Conservation (phyloP, 2,329 filamentous ascomycete species). For the Catunica adiposa region DNA sequence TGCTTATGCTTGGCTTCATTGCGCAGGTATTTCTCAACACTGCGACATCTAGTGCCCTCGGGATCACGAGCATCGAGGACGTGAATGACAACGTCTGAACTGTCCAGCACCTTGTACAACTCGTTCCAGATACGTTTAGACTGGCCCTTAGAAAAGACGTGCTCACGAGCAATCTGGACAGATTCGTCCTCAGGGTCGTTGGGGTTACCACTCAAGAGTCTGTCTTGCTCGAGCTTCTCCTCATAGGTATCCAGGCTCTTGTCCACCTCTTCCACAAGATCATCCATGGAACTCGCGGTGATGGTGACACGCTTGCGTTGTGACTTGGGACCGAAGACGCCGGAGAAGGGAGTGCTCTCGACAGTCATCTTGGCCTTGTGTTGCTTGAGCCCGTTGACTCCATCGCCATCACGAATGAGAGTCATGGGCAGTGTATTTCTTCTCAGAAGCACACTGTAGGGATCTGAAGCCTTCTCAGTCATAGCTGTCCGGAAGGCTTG, state of each 20-base stretch:
- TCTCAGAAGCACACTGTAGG: constrained; percentile 88
- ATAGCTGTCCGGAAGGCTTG: constrained; percentile 80
- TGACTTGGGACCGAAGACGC: constrained; percentile 85
- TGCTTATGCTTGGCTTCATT: constrained; percentile 91
- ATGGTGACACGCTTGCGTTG: constrained; percentile 88
- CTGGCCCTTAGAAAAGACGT: constrained; percentile 88
- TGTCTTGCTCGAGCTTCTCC: constrained; percentile 64
- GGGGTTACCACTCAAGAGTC: constrained; percentile 54
- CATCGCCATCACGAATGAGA: constrained; percentile 61
- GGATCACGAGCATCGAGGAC: constrained; percentile 82
- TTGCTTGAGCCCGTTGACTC: constrained; percentile 69
- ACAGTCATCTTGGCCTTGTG: constrained; percentile 90
- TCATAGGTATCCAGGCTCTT: constrained; percentile 70
- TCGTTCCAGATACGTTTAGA: constrained; percentile 97
- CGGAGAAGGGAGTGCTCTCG: constrained; percentile 67
- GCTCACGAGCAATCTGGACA: constrained; percentile 53
- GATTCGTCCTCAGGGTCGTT: constrained; percentile 32
- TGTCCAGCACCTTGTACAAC: constrained; percentile 80
- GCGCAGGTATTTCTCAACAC: constrained; percentile 69
- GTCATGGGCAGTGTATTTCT: constrained; percentile 95
- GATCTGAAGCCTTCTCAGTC: constrained; percentile 74
- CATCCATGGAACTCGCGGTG: constrained; percentile 61
- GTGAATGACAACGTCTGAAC: constrained; percentile 74
- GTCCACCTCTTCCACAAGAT: constrained; percentile 63
- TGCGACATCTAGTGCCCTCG: constrained; percentile 69